Percentiles rank a stretch among this genome's conserved stretches.
Conservation (phyloP, 1,139 yeast species). For the Debaryomycetaceae sp. region DNA sequence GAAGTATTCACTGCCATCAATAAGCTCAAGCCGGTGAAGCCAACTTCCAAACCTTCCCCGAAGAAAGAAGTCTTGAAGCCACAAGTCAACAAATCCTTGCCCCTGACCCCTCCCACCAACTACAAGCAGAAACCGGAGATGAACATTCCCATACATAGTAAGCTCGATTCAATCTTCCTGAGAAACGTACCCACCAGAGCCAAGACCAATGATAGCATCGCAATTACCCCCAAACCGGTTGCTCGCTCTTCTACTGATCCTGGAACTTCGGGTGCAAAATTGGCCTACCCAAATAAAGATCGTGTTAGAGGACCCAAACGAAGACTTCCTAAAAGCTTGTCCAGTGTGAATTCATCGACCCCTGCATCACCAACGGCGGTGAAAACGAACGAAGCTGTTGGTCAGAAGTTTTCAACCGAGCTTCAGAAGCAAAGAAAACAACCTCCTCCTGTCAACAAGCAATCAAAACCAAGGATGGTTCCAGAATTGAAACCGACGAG, state of each 20-base stretch:
- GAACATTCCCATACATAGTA: not conserved
- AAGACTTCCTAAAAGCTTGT: slow-evolving; percentile 49
- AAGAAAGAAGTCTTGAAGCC: not conserved
- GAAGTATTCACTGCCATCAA: slow-evolving; percentile 17
- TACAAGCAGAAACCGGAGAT: not conserved
- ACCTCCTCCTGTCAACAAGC: slow-evolving; percentile 31
- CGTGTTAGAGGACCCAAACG: slow-evolving; percentile 77
- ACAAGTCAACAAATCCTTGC: not conserved
- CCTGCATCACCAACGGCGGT: not conserved
- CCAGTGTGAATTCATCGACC: not conserved
- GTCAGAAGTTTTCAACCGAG: not conserved
- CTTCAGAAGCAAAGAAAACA: slow-evolving; percentile 9
- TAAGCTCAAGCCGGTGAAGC: slow-evolving; percentile 10
- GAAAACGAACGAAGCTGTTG: not conserved
- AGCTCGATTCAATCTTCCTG: not conserved
- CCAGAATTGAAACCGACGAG: slow-evolving; percentile 26
- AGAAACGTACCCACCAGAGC: not conserved
- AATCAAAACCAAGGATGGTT: slow-evolving; percentile 24
- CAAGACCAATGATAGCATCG: not conserved
- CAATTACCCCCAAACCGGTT: slow-evolving; percentile 3
- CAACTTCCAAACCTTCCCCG: slow-evolving; percentile 6
- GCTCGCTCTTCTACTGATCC: slow-evolving; percentile 1
- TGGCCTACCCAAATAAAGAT: slow-evolving; percentile 53
- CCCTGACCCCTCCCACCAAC: not conserved
- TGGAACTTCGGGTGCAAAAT: not conserved